A percentile compares a stretch with the other conserved stretches of the same genome.
phyloP scores from a whole-genome alignment of 176 grass and related monocot genomes.

The Pontederia crassipes region DNA sequence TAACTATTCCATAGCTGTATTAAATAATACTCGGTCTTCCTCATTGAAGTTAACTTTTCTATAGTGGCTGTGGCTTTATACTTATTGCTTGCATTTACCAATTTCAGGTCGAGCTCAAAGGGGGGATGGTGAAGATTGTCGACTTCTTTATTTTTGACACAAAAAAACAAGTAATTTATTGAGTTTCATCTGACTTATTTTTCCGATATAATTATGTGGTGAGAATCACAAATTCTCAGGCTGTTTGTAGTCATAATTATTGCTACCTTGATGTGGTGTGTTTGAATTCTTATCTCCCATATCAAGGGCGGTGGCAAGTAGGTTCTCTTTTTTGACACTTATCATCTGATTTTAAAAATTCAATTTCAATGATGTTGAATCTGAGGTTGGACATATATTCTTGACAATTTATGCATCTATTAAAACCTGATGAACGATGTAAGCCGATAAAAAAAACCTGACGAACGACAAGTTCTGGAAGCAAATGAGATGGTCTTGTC shows the following conservation, averaged over 20 bases:
- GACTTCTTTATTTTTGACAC: slow-evolving; percentile 32
- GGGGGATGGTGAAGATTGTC: slow-evolving; percentile 51
- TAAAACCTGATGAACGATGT: no score
- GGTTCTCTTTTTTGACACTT: slow-evolving; percentile 13
- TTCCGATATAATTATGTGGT: slow-evolving; percentile 4
- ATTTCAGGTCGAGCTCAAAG: slow-evolving; percentile 39
- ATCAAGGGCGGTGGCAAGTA: slow-evolving; percentile 20
- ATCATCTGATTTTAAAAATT: slow-evolving; percentile 24
- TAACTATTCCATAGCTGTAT: no score
- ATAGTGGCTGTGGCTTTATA: background rate
- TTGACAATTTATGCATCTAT: no score
- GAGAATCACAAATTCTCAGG: slow-evolving; percentile 8
- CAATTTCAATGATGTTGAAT: slow-evolving; percentile 9
- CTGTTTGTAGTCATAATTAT: slow-evolving; percentile 41
- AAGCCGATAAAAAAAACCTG: no score
- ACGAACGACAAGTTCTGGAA: no score
- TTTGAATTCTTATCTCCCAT: slow-evolving; percentile 34
- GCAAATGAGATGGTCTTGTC: no score
- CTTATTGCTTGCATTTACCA: background rate
- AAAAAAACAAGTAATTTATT: slow-evolving; percentile 43
- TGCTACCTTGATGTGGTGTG: slow-evolving; percentile 33
- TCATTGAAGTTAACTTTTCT: no score
- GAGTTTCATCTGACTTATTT: slow-evolving; percentile 3
- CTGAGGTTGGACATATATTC: background rate
- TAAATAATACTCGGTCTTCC: no score